Conservation (phyloP, 2,329 filamentous ascomycete species). For the Cadophora malorum region DNA sequence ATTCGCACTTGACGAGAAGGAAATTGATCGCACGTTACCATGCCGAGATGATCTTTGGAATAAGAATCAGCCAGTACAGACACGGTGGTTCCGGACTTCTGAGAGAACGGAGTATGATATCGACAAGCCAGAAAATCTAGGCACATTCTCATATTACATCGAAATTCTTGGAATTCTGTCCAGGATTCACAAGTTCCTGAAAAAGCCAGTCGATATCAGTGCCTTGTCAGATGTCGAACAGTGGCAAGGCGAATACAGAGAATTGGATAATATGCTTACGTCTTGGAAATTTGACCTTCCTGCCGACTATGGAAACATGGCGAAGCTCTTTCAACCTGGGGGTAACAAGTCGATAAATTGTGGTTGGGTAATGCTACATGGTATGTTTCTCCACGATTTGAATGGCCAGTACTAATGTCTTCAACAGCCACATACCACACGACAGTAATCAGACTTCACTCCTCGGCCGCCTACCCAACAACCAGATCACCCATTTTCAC, state of each 20-base stretch:
- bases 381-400: conserved; percentile 27
- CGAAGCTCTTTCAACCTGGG: conserved; percentile 74
- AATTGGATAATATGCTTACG: conserved; percentile 80
- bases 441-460: conserved; percentile 87
- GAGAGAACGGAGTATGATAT: conserved; percentile 64
- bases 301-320: conserved; percentile 83
- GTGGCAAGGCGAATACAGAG: conserved; percentile 87
- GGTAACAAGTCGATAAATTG: conserved; percentile 75
- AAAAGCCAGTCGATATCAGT: conserved; percentile 87
- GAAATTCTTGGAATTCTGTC: conserved; percentile 88
- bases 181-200: conserved; percentile 86
- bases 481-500: conserved; percentile 89
- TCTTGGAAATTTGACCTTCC: conserved; percentile 86
- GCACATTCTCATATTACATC: conserved; percentile 88
- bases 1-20: conserved; percentile 86
- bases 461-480: conserved; percentile 90
- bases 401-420: not conserved
- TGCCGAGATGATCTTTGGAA: conserved; percentile 88
- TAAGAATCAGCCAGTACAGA: conserved; percentile 84
- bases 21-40: conserved; percentile 85
- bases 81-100: conserved; percentile 75
- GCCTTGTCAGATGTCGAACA: conserved; percentile 83
- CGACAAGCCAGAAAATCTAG: conserved; percentile 79
- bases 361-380: conserved; percentile 87
- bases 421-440: conserved; percentile 78